A percentile compares a stretch with the other conserved stretches of the same genome.
These are phyloP conservation scores for Ogataea nonfermentans DNA, from an alignment of 805 yeast genomes.

Conservation along the genomic window DNA sequence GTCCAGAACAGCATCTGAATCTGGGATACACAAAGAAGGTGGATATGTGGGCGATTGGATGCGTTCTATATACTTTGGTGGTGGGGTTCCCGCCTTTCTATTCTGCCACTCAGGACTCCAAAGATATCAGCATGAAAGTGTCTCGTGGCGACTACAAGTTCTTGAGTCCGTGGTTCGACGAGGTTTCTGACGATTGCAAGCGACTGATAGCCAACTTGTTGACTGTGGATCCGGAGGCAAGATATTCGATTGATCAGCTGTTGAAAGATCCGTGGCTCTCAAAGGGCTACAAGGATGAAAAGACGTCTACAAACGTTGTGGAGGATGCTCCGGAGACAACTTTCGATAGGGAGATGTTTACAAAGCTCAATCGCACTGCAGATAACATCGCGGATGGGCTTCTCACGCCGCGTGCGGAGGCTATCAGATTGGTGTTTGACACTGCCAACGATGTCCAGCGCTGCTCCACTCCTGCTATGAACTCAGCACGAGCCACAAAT, in stretches of 20 bases:
- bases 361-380: constrained; percentile 29
- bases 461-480: constrained; percentile 20
- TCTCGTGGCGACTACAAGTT: constrained; percentile 72
- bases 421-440: constrained; percentile 38
- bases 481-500: constrained; percentile 4
- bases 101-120: constrained; percentile 58
- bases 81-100: constrained; percentile 78
- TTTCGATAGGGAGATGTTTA: constrained; percentile 27
- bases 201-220: constrained; percentile 62
- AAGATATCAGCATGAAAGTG: constrained; percentile 62
- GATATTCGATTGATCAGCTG: constrained; percentile 68
- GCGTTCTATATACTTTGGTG: constrained; percentile 63
- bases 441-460: constrained; percentile 35
- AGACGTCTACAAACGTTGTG: neutral
- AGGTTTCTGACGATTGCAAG: constrained; percentile 68
- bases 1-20: constrained; percentile 65
- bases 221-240: constrained; percentile 63
- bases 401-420: constrained; percentile 38
- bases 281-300: constrained; percentile 30
- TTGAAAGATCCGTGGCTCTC: constrained; percentile 68
- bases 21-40: constrained; percentile 63
- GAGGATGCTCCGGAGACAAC: constrained; percentile 32
- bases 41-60: constrained; percentile 74
- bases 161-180: constrained; percentile 87
- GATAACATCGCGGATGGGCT: constrained; percentile 25